phyloP scores from a whole-genome alignment of 805 yeast species.

The Komagataella pseudopastoris region DNA sequence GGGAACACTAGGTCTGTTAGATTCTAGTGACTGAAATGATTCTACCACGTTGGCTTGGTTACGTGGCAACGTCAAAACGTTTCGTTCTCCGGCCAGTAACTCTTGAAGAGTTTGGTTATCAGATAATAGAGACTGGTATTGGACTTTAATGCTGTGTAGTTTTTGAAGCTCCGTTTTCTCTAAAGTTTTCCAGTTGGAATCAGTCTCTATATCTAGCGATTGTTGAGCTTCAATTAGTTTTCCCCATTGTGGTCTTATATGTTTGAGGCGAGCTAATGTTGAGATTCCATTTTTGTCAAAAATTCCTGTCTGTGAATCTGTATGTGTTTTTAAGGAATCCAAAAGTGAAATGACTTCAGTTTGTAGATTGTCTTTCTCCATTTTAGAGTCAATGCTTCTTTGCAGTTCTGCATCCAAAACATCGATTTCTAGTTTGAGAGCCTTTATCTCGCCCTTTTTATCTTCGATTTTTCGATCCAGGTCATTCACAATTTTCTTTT shows the following conservation, averaged over 20 bases:
- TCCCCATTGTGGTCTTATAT: conserved; percentile 18
- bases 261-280: conserved; percentile 9
- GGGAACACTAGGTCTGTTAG: neutral
- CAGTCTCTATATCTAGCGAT: conserved; percentile 18
- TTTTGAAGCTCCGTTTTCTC: conserved; percentile 22
- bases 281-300: conserved; percentile 13
- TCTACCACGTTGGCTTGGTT: neutral
- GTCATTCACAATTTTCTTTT: neutral
- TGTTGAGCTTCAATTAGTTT: conserved; percentile 15
- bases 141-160: conserved; percentile 13
- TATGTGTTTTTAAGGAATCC: neutral
- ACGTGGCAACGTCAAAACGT: neutral
- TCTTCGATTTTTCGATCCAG: conserved; percentile 1
- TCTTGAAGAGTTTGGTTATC: conserved; percentile 7
- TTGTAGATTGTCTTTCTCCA: conserved; percentile 3
- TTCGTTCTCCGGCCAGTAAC: neutral
- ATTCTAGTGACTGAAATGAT: neutral
- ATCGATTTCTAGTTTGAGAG: conserved; percentile 4
- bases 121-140: conserved; percentile 5
- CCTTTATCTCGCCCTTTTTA: conserved; percentile 5
- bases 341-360: conserved; percentile 1
- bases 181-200: conserved; percentile 24
- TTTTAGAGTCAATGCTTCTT: too few species aligned
- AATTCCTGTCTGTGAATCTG: conserved; percentile 16
- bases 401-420: conserved; percentile 2